Percentiles rank a stretch among this genome's conserved stretches.
Evolutionary conservation across 805 yeast genomes (phyloP).

Genomic region (Middelhovenomyces tepae): DNA sequence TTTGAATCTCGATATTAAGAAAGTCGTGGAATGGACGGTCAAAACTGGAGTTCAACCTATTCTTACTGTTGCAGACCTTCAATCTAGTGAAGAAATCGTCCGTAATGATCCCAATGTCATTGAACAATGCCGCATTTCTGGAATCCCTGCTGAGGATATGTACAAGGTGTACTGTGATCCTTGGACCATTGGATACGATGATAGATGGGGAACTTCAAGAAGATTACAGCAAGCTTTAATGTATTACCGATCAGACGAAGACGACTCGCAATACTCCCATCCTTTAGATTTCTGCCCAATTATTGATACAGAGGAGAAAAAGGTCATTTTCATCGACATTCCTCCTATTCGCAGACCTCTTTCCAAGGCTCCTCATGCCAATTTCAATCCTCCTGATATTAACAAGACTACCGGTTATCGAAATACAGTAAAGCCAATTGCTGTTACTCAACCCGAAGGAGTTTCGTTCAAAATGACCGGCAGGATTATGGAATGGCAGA

Average conservation of each 20-base stretch:
- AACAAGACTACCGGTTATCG: constrained; percentile 54
- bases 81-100: constrained; percentile 52
- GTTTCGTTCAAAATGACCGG: constrained; percentile 69
- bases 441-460: constrained; percentile 73
- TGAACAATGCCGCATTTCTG: constrained; percentile 62
- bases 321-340: constrained; percentile 66
- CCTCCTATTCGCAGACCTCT: constrained; percentile 68
- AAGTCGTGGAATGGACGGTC: constrained; percentile 39
- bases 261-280: constrained; percentile 66
- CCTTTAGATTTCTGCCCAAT: constrained; percentile 80
- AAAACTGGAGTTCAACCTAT: constrained; percentile 65
- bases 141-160: constrained; percentile 57
- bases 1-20: constrained; percentile 45
- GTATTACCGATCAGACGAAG: constrained; percentile 67
- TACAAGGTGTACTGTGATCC: constrained; percentile 55
- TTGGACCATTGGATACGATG: constrained; percentile 64
- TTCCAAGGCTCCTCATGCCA: constrained; percentile 58
- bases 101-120: constrained; percentile 65
- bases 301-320: constrained; percentile 60
- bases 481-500: constrained; percentile 66
- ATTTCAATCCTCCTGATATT: constrained; percentile 59
- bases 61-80: constrained; percentile 60
- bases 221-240: constrained; percentile 75
- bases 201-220: constrained; percentile 68
- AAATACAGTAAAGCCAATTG: constrained; percentile 54